phyloP scores from a whole-genome alignment of 345 rosid genomes.

The Odontarrhena argentea region DNA sequence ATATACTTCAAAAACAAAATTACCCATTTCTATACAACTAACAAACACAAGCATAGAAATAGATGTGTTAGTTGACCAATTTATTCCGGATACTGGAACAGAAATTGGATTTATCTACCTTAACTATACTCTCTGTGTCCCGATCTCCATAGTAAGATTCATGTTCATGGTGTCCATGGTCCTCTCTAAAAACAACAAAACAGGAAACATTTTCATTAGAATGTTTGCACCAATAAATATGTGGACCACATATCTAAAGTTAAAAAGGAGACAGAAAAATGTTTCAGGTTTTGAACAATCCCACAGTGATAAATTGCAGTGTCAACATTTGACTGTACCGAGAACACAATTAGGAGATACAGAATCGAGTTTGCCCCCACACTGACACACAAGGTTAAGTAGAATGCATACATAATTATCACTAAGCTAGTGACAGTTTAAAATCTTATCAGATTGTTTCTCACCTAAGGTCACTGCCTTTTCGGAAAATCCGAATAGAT shows the following conservation, averaged over 20 bases:
- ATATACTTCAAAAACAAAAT: neutral
- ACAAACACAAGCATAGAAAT: slow-evolving; percentile 13
- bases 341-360: slow-evolving; percentile 21
- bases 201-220: slow-evolving; percentile 12
- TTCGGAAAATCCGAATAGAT: slow-evolving; percentile 95
- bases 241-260: neutral
- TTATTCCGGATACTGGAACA: slow-evolving; percentile 17
- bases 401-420: slow-evolving; percentile 6
- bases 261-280: slow-evolving; percentile 4
- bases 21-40: slow-evolving; percentile 9
- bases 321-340: slow-evolving; percentile 30
- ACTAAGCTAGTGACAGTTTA: slow-evolving; percentile 14
- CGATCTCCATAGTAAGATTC: slow-evolving; percentile 99
- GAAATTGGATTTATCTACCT: slow-evolving; percentile 52
- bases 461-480: slow-evolving; percentile 91
- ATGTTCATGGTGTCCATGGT: slow-evolving; percentile 97
- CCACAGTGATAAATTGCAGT: slow-evolving; percentile 6
- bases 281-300: slow-evolving; percentile 2
- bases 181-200: slow-evolving; percentile 59
- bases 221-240: slow-evolving; percentile 17
- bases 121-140: slow-evolving; percentile 90
- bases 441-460: slow-evolving; percentile 26
- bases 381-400: slow-evolving; percentile 8
- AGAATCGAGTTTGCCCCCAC: neutral
- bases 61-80: slow-evolving; percentile 8